Base-by-base conservation (phyloP, 257 asterid genomes). In the Penstemon newberryi region DNA sequence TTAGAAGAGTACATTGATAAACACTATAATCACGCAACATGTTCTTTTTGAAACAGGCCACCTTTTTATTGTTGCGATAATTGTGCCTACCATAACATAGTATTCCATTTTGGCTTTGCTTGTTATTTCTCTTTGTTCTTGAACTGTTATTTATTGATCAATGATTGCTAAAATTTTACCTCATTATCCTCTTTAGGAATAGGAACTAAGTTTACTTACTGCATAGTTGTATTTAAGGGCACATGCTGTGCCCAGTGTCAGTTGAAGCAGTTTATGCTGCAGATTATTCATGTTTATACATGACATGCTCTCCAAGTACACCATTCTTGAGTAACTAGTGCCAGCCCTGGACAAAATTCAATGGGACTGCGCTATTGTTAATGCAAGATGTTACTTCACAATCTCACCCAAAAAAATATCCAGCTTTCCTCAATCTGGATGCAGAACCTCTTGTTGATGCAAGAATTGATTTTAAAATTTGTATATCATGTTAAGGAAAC, bases 101-200 rank as follows among this genome's bases (percentile, higher is more conserved):
- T n/a, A 37, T 11, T 25, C 41, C 45, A 11, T 43, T 63, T 58
- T 43, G 6, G 8, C 18, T 15, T 53, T 7, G 13, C 13, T 25
- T 63, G 13, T 33, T 56, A 19, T 67, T 53, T 43, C 7, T 12
- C 6, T 4, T 49, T 18, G 45, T 56, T 43, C 4, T 1, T 42
- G 6, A 45, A 12, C 45, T 56, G n/a, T 49, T 56, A 15, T 36
- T 25, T 13, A 45, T 38, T 25, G 33, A 1, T 25, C 33, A 40
- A 69, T 4, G 4, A 13, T 58, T 9, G 25, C 59, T 67, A 56
- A 69, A 53, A 18, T n/a, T 36, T 36, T 36, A 37, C 67, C 9
- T 46, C 4, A 7, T 9, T 18, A 40, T 25, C 8, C 38, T 25
- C 54, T 3, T 9, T 15, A 8, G 43, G 8, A 42, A 42, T 15